Evolutionary conservation across 805 yeast genomes (phyloP).

Genomic region (Schwanniomyces sp.): DNA sequence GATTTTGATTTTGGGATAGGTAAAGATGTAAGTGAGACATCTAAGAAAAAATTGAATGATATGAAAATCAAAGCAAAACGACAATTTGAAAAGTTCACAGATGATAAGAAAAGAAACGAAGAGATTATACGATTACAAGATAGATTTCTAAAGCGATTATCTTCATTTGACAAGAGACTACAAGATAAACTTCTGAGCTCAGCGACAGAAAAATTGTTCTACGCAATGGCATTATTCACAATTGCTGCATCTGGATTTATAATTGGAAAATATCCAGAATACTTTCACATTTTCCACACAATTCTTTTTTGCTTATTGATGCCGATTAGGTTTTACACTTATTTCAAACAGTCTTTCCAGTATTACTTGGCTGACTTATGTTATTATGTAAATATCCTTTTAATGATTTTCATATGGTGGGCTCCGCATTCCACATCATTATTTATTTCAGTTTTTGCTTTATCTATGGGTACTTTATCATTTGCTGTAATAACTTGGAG

Average conservation of each 20-base stretch:
- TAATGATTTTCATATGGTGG: constrained; percentile 76
- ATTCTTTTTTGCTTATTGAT: constrained; percentile 57
- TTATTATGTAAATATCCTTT: constrained; percentile 78
- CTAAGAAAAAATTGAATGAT: constrained; percentile 32
- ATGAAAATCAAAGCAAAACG: constrained; percentile 37
- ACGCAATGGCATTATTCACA: constrained; percentile 66
- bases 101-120: constrained; percentile 15
- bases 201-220: constrained; percentile 70
- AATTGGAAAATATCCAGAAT: constrained; percentile 74
- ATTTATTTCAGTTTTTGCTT: constrained; percentile 81
- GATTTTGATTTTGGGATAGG: constrained; percentile 46
- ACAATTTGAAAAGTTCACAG: constrained; percentile 25
- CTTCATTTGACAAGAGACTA: constrained; percentile 35
- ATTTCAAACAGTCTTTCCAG: constrained; percentile 75
- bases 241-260: constrained; percentile 73
- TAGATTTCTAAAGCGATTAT: constrained; percentile 26
- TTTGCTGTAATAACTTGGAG: constrained; percentile 97
- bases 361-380: constrained; percentile 91
- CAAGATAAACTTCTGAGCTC: constrained; percentile 34
- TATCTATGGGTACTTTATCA: constrained; percentile 84
- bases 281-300: constrained; percentile 77
- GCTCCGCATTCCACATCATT: constrained; percentile 72
- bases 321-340: constrained; percentile 84
- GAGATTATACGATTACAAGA: constrained; percentile 35
- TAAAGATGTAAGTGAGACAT: constrained; percentile 32